Percentiles rank a stretch among this genome's conserved stretches.
phyloP scores from a whole-genome alignment of 2,329 filamentous ascomycete species.

The Claviceps spartinae region DNA sequence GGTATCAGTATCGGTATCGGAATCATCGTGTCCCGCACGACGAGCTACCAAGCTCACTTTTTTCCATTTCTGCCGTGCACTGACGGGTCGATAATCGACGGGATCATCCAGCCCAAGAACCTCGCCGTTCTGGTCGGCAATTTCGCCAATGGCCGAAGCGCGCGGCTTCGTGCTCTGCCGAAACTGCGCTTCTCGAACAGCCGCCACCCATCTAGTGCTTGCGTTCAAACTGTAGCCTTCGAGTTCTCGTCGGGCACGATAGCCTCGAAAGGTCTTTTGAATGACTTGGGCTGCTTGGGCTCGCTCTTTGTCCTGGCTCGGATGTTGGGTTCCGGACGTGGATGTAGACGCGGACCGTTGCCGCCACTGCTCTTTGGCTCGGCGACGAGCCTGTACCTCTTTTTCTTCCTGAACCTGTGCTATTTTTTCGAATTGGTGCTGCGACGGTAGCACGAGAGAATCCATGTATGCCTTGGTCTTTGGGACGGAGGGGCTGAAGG shows the following conservation, averaged over 20 bases:
- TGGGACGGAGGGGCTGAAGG: slow-evolving; percentile 5
- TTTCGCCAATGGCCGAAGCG: slow-evolving; percentile 14
- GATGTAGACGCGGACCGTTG: slow-evolving; percentile 17
- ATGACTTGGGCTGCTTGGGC: slow-evolving; percentile 41
- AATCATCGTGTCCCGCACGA: slow-evolving; percentile 55
- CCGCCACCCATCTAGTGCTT: slow-evolving; percentile 58
- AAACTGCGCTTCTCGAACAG: slow-evolving; percentile 44
- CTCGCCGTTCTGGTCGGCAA: slow-evolving; percentile 3
- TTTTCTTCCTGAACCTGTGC: slow-evolving; percentile 32
- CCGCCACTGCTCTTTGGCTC: slow-evolving; percentile 20
- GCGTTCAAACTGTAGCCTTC: slow-evolving; percentile 55
- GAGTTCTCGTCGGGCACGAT: slow-evolving; percentile 58
- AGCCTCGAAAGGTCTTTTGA: slow-evolving; percentile 65
- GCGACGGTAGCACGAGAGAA: slow-evolving; percentile 33
- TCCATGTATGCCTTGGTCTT: slow-evolving; percentile 34
- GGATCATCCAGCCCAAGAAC: slow-evolving; percentile 7
- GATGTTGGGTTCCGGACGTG: neutral
- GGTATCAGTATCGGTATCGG: slow-evolving; percentile 32
- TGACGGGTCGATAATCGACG: slow-evolving; percentile 11
- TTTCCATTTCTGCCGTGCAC: slow-evolving; percentile 60
- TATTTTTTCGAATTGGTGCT: slow-evolving; percentile 34
- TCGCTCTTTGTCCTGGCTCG: slow-evolving; percentile 8
- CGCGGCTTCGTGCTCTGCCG: slow-evolving; percentile 34
- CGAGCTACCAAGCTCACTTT: slow-evolving; percentile 57
- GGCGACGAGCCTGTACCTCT: slow-evolving; percentile 30